A percentile compares a stretch with the other conserved stretches of the same genome.
These are phyloP conservation scores for Primulina tabacum DNA, from an alignment of 257 asterid genomes.

Conservation along the genomic window DNA sequence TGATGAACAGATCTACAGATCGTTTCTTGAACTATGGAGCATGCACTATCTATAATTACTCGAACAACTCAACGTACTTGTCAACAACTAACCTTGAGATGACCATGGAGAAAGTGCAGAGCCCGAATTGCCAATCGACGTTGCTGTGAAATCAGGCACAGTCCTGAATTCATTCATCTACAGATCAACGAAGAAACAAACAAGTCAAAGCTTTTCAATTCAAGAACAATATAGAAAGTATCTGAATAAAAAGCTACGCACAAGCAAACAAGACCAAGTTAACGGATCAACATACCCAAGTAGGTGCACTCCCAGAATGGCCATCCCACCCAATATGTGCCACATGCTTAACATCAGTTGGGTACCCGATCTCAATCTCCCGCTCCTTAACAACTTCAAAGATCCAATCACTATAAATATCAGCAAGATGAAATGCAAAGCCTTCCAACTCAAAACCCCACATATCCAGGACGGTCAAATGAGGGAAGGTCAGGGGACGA, in stretches of 20 bases:
- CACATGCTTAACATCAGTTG: conserved; percentile 26
- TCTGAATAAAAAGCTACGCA: background rate
- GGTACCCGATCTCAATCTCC: conserved; percentile 23
- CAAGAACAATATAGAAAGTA: background rate
- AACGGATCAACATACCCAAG: conserved; percentile 15
- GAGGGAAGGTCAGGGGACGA: background rate
- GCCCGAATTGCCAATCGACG: conserved; percentile 59
- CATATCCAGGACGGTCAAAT: background rate
- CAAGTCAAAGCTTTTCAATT: background rate
- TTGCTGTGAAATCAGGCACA: conserved; percentile 42
- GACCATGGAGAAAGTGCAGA: conserved; percentile 78
- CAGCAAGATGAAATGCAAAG: no score
- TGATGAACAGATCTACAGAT: conserved; percentile 13
- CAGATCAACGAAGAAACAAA: background rate
- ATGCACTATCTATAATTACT: conserved; percentile 13
- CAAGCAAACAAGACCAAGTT: background rate
- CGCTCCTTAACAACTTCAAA: conserved; percentile 25
- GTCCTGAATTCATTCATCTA: conserved; percentile 53
- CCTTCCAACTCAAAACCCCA: no score
- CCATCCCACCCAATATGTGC: conserved; percentile 25
- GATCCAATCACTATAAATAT: background rate
- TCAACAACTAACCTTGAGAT: conserved; percentile 53
- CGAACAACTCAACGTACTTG: conserved; percentile 4
- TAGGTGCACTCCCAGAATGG: conserved; percentile 7
- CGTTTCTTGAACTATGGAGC: background rate